Percentiles rank a stretch among this genome's conserved stretches.
Conservation (phyloP, 495 filamentous ascomycete species). For the Tuber borchii region DNA sequence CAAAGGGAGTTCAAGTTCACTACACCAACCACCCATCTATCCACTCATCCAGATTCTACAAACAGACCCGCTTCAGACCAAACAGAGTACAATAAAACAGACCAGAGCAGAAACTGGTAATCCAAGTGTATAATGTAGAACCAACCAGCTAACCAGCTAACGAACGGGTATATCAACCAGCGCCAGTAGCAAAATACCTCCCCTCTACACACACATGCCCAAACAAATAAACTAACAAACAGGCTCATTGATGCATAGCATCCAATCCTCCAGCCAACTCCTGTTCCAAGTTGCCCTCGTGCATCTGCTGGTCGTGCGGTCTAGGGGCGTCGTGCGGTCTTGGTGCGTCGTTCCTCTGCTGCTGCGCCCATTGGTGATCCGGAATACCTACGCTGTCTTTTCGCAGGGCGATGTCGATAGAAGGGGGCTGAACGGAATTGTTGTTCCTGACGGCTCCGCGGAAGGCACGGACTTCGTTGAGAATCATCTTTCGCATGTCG, state of each 20-base stretch:
- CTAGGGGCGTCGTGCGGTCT: slow-evolving; percentile 67
- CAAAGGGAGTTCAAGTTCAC: neutral
- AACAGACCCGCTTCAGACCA: neutral
- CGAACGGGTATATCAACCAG: slow-evolving; percentile 4
- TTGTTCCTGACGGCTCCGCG: slow-evolving; percentile 65
- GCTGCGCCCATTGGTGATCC: slow-evolving; percentile 62
- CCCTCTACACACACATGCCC: slow-evolving; percentile 15
- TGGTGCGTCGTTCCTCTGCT: slow-evolving; percentile 73
- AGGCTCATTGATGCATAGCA: slow-evolving; percentile 45
- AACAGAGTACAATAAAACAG: neutral
- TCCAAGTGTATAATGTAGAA: slow-evolving; percentile 4
- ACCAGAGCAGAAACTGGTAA: neutral
- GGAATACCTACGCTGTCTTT: slow-evolving; percentile 59
- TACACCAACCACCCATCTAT: neutral
- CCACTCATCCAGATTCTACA: neutral
- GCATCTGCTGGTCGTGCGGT: slow-evolving; percentile 43
- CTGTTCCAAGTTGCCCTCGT: slow-evolving; percentile 59
- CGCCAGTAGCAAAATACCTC: neutral
- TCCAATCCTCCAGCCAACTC: slow-evolving; percentile 80
- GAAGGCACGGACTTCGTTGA: slow-evolving; percentile 84
- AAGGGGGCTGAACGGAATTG: slow-evolving; percentile 50
- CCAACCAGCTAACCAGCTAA: neutral
- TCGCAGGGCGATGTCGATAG: slow-evolving; percentile 45
- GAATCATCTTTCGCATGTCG: slow-evolving; percentile 96
- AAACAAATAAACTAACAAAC: slow-evolving; percentile 12